A percentile compares a stretch with the other conserved stretches of the same genome.
Conservation (phyloP, 1,139 yeast genomes). For the Candida tropicalis region DNA sequence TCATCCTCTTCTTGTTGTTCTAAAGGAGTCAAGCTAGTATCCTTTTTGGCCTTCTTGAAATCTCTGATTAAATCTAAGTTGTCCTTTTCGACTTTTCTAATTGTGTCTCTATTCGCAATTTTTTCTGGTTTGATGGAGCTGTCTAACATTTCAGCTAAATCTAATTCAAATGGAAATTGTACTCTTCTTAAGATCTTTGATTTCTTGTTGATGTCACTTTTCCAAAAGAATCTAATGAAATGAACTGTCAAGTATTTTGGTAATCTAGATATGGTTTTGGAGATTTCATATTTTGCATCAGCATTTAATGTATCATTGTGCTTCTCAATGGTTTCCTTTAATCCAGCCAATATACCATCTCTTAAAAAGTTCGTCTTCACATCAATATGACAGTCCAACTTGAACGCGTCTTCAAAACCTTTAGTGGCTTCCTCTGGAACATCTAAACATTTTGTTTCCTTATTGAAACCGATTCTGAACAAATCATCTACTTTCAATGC, state of each 20-base stretch:
- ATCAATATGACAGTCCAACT: slow-evolving; percentile 86
- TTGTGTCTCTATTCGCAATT: slow-evolving; percentile 72
- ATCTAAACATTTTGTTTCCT: slow-evolving; percentile 61
- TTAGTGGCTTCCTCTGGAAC: slow-evolving; percentile 56
- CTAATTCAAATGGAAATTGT: slow-evolving; percentile 91
- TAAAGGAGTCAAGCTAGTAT: slow-evolving; percentile 37
- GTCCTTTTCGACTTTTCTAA: slow-evolving; percentile 76
- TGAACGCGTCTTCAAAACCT: slow-evolving; percentile 53
- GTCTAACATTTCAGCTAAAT: slow-evolving; percentile 82
- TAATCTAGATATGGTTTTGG: slow-evolving; percentile 70
- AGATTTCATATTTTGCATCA: slow-evolving; percentile 70
- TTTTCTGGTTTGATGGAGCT: slow-evolving; percentile 69
- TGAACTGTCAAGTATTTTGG: slow-evolving; percentile 91
- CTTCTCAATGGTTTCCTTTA: slow-evolving; percentile 79
- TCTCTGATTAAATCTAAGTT: slow-evolving; percentile 74
- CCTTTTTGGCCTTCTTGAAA: slow-evolving; percentile 67
- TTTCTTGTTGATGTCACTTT: slow-evolving; percentile 86
- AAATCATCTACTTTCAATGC: slow-evolving; percentile 54
- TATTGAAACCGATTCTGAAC: slow-evolving; percentile 67
- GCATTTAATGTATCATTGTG: slow-evolving; percentile 68
- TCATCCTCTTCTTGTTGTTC: slow-evolving; percentile 52
- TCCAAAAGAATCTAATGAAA: slow-evolving; percentile 95
- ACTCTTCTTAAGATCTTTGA: slow-evolving; percentile 93
- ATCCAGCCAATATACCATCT: slow-evolving; percentile 78
- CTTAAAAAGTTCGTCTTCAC: slow-evolving; percentile 84